Base-by-base conservation (phyloP, 192 early-diverging fungal genomes). In the Rhizoclosmatium globosum region DNA sequence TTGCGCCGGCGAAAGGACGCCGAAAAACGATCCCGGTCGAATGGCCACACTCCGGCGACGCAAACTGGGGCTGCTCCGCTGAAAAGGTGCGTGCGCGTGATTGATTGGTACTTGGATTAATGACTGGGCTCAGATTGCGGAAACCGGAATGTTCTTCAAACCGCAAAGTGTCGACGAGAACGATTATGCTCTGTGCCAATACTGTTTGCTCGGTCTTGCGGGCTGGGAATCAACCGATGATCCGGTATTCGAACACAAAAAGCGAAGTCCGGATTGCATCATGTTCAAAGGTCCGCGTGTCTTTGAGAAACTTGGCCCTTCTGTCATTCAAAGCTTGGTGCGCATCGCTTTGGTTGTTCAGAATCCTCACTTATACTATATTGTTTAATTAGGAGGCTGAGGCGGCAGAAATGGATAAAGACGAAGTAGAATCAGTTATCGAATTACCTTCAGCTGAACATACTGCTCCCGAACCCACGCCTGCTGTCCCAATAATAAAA, bases 181-280 rank as follows among this genome's bases (percentile, higher is more conserved):
- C 23, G 77, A 78, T 46, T 70, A 70, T 45, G 77, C 77, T 4
- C 11, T 46, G 15, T 78, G 77, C 41, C 66, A 59, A 17, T 78
- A 78, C 46, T 78, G 77, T 23, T 50, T 70, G 19, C 46, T 78
- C 4, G 77, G 77, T 41, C 57, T 78, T 21, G 77, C 66, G 2
- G 66, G 77, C 23, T 78, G 77, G 77, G 77, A 78, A 45, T 6
- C 56, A 11, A 21, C 48, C 41, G 77, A 78, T 56, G 68, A 78
- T 46, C 77, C 77, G 42, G n/a, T 71, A 39, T 31, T 46, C 50
- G 77, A 78, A 47, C 77, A 78, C 44, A 19, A 41, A 21, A 78
- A 71, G 44, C 17, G 77, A 31, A 70, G 44, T 56, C 48, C 65
- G 0, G 68, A 78, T 38, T 78, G 77, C 68, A 76, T 76, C 45